Evolutionary conservation across 257 asterid genomes (phyloP).

Genomic region (Przewalskia tangutica): DNA sequence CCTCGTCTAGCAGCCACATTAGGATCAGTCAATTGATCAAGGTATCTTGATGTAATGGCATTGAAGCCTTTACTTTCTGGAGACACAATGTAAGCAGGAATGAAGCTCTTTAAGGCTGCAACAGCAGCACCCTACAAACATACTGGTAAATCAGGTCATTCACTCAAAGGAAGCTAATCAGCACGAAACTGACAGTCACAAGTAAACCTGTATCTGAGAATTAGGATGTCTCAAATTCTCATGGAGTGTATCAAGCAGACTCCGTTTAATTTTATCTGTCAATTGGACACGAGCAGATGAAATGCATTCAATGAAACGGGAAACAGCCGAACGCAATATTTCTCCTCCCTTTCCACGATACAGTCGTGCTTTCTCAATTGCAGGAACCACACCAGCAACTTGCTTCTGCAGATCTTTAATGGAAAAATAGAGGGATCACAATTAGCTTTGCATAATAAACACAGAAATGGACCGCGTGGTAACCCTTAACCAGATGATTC

Average conservation of each 20-base stretch:
- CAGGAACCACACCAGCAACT: constrained; percentile 66
- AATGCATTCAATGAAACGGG: constrained; percentile 75
- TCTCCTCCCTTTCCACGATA: constrained; percentile 98
- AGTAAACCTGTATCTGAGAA: constrained; percentile 72
- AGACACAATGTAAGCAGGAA: constrained; percentile 44
- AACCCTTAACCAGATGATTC: background rate
- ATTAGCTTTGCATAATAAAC: background rate
- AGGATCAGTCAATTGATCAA: constrained; percentile 69
- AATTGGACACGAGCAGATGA: constrained; percentile 45
- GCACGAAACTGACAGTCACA: constrained; percentile 8
- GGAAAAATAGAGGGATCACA: constrained; percentile 9
- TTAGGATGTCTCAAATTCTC: constrained; percentile 92
- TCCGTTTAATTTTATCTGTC: constrained; percentile 48
- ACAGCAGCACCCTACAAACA: constrained; percentile 58
- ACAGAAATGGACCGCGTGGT: background rate
- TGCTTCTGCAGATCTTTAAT: constrained; percentile 57
- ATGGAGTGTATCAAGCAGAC: constrained; percentile 65
- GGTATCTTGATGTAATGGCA: constrained; percentile 52
- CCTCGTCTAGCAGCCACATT: constrained; percentile 96
- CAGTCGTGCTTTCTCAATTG: constrained; percentile 87
- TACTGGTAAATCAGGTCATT: constrained; percentile 12
- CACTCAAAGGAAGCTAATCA: background rate
- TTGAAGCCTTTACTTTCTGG: constrained; percentile 36
- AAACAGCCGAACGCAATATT: constrained; percentile 86
- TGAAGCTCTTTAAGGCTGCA: constrained; percentile 60